These are phyloP conservation scores for Stipa capillata DNA, from an alignment of 176 grass and related monocot genomes.

Conservation along the genomic window DNA sequence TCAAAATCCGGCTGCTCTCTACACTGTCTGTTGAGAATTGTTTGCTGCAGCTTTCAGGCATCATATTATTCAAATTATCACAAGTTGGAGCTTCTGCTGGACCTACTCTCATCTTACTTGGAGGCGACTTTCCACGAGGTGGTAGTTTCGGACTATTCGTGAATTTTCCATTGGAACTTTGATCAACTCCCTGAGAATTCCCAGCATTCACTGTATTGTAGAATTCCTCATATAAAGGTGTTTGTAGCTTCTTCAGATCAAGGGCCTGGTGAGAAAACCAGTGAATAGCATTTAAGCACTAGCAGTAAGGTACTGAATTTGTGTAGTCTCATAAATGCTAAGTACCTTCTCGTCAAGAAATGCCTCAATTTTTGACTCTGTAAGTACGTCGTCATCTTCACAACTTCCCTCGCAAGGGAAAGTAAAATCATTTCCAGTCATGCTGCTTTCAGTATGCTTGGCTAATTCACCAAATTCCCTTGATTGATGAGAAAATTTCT, in stretches of 20 bases:
- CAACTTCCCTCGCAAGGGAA: slow-evolving; percentile 46
- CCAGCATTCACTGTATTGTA: slow-evolving; percentile 67
- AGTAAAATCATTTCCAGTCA: slow-evolving; percentile 52
- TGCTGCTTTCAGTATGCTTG: slow-evolving; percentile 27
- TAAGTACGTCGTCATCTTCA: slow-evolving; percentile 79
- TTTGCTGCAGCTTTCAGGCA: slow-evolving; percentile 40
- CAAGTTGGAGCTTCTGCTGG: slow-evolving; percentile 27
- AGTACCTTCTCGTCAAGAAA: slow-evolving; percentile 86
- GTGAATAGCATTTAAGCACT: not conserved
- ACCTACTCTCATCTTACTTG: slow-evolving; percentile 40
- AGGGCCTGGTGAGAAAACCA: slow-evolving; percentile 41
- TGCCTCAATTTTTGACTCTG: slow-evolving; percentile 54
- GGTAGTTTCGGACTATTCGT: not conserved
- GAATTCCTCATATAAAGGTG: slow-evolving; percentile 87
- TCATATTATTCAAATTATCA: slow-evolving; percentile 35
- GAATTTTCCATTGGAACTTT: slow-evolving; percentile 39
- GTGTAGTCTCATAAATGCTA: not conserved
- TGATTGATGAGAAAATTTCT: slow-evolving; percentile 35
- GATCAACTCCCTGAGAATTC: slow-evolving; percentile 27
- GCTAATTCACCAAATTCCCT: slow-evolving; percentile 34
- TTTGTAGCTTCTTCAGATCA: slow-evolving; percentile 91
- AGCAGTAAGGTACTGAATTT: not conserved
- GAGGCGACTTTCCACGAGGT: slow-evolving; percentile 20
- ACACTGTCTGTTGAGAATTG: slow-evolving; percentile 43
- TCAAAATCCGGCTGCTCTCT: slow-evolving; percentile 40